phyloP scores from a whole-genome alignment of 768 basidiomycete genomes.

The Serendipita vermifera region DNA sequence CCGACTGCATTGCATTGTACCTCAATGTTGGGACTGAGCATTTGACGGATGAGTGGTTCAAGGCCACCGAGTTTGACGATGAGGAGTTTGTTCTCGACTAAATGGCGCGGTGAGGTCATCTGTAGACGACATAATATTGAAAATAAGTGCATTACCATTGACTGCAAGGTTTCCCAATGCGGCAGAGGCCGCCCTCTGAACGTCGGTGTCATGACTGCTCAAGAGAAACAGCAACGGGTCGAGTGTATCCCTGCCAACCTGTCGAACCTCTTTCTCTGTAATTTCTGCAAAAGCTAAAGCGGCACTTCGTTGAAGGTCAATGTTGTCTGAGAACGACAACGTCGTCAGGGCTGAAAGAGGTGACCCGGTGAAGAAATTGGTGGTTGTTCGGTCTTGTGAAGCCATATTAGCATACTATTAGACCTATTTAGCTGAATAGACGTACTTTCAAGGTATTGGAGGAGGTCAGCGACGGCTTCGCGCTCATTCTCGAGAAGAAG shows the following conservation, averaged over 20 bases:
- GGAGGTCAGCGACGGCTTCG: slow-evolving; percentile 92
- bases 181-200: slow-evolving; percentile 94
- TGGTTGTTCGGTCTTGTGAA: slow-evolving; percentile 83
- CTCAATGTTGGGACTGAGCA: slow-evolving; percentile 97
- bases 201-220: slow-evolving; percentile 95
- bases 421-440: slow-evolving; percentile 11
- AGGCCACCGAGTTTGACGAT: slow-evolving; percentile 96
- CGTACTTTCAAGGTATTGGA: slow-evolving; percentile 96
- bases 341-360: slow-evolving; percentile 90
- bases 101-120: no score
- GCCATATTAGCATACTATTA: background rate
- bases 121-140: no score
- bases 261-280: slow-evolving; percentile 97
- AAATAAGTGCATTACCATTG: slow-evolving; percentile 56
- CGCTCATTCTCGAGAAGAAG: slow-evolving; percentile 84
- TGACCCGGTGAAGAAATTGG: slow-evolving; percentile 94
- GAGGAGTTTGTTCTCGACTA: slow-evolving; percentile 97
- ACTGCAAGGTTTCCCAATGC: slow-evolving; percentile 96
- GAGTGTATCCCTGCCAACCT: slow-evolving; percentile 90
- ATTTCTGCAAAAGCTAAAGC: slow-evolving; percentile 98
- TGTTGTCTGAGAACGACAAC: slow-evolving; percentile 97
- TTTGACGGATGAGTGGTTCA: slow-evolving; percentile 95
- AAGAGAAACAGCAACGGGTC: slow-evolving; percentile 97
- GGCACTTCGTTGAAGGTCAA: slow-evolving; percentile 94
- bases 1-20: slow-evolving; percentile 99